Conservation (phyloP, 2,329 filamentous ascomycete genomes). For the Pseudopyricularia javanii region DNA sequence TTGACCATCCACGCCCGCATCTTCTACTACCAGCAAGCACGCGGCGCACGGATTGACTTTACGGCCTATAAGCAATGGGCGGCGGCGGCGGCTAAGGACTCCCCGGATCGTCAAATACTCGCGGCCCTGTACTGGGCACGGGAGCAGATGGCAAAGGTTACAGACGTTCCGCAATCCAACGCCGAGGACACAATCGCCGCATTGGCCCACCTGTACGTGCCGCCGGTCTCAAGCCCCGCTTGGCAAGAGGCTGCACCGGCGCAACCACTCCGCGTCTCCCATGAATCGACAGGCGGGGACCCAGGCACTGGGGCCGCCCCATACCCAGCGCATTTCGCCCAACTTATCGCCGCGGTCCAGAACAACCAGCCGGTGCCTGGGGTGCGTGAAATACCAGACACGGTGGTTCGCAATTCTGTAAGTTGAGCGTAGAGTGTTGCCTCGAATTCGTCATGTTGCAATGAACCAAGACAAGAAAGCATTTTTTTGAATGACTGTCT, state of each 20-base stretch:
- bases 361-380: constrained; percentile 74
- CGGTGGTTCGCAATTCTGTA: constrained; percentile 59
- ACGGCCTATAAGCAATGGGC: constrained; percentile 8
- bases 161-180: background rate
- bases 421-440: too few relatives aligned
- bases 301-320: constrained; percentile 33
- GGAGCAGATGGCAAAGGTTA: constrained; percentile 6
- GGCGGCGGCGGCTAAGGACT: constrained; percentile 3
- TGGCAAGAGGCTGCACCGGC: constrained; percentile 40
- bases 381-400: constrained; percentile 77
- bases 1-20: constrained; percentile 11
- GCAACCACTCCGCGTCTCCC: constrained; percentile 27
- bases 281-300: constrained; percentile 12
- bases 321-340: constrained; percentile 73
- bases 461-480: background rate
- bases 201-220: constrained; percentile 1
- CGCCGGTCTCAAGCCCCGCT: constrained; percentile 12
- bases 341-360: constrained; percentile 76
- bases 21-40: constrained; percentile 11
- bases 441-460: too few relatives aligned
- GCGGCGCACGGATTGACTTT: constrained; percentile 9
- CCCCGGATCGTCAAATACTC: constrained; percentile 8
- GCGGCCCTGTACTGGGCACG: constrained; percentile 19
- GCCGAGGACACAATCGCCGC: background rate
- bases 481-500: background rate